phyloP scores from a whole-genome alignment of 1,139 yeast genomes.

The Arxiozyma heterogenica region DNA sequence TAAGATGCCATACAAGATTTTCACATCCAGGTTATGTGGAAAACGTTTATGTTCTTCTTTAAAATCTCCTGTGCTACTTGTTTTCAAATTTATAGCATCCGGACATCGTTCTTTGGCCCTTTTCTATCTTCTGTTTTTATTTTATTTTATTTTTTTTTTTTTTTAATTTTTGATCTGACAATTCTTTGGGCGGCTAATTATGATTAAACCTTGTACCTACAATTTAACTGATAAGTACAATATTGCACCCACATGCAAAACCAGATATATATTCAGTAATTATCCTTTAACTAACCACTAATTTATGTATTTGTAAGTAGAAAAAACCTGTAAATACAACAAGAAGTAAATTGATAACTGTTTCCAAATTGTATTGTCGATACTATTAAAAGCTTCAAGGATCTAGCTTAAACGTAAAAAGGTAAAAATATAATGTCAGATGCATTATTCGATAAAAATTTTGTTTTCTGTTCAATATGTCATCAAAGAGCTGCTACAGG shows the following conservation, averaged over 20 bases:
- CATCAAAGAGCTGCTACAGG: conserved; percentile 15
- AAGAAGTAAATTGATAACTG: no score
- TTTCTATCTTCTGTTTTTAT: not conserved
- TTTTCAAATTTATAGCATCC: not conserved
- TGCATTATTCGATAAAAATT: conserved; percentile 14
- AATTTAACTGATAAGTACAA: no score
- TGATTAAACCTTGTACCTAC: not conserved
- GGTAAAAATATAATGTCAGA: conserved; percentile 5
- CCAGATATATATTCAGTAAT: no score
- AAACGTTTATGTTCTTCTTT: no score
- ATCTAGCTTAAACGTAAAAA: not conserved
- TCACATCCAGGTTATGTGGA: not conserved
- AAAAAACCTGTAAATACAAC: not conserved
- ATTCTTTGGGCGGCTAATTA: not conserved
- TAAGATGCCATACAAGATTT: not conserved
- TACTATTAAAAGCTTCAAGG: not conserved
- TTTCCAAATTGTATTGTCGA: no score
- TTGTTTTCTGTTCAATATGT: conserved; percentile 20
- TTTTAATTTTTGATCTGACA: not conserved
- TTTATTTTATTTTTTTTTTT: no score
- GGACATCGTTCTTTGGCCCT: not conserved
- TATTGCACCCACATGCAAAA: not conserved
- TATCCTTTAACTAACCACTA: no score
- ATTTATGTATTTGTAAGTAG: not conserved
- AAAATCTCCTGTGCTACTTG: not conserved